These are phyloP conservation scores for Zizania latifolia DNA, from an alignment of 176 grass and related monocot species.

Conservation along the genomic window DNA sequence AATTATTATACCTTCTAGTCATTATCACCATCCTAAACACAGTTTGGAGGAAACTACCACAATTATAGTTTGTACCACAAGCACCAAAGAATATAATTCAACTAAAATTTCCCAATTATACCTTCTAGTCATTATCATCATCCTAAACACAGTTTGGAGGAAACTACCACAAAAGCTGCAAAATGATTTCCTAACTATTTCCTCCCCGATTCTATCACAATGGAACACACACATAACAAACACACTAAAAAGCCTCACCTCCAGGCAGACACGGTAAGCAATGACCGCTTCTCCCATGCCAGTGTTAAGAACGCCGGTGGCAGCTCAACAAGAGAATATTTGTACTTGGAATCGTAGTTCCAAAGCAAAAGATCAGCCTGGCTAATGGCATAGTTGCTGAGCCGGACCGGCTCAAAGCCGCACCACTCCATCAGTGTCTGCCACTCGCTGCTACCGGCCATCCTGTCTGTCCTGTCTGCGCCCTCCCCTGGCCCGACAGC, in stretches of 20 bases:
- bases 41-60: too few relatives aligned
- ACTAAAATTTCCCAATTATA: constrained; percentile 32
- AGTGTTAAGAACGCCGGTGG: constrained; percentile 60
- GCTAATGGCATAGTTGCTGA: constrained; percentile 91
- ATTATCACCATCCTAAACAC: too few relatives aligned
- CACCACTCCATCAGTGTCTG: constrained; percentile 58
- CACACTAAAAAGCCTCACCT: constrained; percentile 39
- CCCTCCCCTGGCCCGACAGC: constrained; percentile 54
- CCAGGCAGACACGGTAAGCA: constrained; percentile 93
- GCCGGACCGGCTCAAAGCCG: constrained; percentile 49
- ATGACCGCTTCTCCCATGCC: constrained; percentile 63
- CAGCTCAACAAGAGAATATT: constrained; percentile 65
- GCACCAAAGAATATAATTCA: constrained; percentile 14
- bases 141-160: constrained; percentile 16
- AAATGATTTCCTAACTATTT: constrained; percentile 22
- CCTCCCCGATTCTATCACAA: constrained; percentile 17
- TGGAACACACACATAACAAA: not conserved
- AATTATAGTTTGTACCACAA: too few relatives aligned
- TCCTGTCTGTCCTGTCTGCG: constrained; percentile 51
- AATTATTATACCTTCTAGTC: too few relatives aligned
- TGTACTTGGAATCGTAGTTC: constrained; percentile 82
- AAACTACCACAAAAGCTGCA: constrained; percentile 25
- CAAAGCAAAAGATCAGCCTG: constrained; percentile 91
- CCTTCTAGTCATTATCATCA: too few relatives aligned
- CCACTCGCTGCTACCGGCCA: constrained; percentile 69